These are phyloP conservation scores for Macrotyloma uniflorum DNA, from an alignment of 306 rosid genomes.

Conservation along the genomic window DNA sequence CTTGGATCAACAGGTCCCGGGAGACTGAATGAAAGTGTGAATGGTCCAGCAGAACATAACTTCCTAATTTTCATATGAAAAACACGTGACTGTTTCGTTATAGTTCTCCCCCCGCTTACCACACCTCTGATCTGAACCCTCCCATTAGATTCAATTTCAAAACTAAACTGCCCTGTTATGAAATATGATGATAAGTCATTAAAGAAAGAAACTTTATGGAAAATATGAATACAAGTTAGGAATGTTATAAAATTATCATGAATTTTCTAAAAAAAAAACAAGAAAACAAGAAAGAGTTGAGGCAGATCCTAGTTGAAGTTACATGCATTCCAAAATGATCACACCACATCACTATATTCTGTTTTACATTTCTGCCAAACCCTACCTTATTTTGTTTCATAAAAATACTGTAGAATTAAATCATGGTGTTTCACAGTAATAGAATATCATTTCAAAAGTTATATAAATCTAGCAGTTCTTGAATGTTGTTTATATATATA, in stretches of 20 bases:
- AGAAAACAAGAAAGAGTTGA: not conserved
- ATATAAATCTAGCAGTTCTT: conserved; percentile 3
- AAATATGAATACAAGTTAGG: conserved; percentile 24
- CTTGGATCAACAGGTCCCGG: conserved; percentile 89
- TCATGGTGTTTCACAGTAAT: not conserved
- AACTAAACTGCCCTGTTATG: conserved; percentile 62
- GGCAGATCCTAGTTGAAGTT: not conserved
- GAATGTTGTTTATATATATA: not conserved
- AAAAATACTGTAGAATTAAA: not conserved
- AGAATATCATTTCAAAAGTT: not conserved
- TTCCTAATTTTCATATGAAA: conserved; percentile 58
- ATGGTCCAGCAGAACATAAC: conserved; percentile 70
- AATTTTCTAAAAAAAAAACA: not conserved
- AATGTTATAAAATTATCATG: not conserved
- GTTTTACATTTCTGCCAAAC: not conserved
- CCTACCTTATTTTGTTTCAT: not conserved
- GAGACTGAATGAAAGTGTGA: conserved; percentile 70
- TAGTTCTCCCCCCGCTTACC: conserved; percentile 56
- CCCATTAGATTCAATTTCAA: conserved; percentile 73
- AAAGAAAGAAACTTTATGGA: not conserved
- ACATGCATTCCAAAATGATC: not conserved
- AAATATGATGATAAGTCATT: conserved; percentile 13
- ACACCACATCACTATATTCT: not conserved
- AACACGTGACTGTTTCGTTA: conserved; percentile 58
- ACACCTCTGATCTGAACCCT: conserved; percentile 64